Evolutionary conservation across 352 stramenopile genomes (phyloP), one percentile per base, ranked within the genome.

Genomic region (Phytopythium mirpurense): DNA sequence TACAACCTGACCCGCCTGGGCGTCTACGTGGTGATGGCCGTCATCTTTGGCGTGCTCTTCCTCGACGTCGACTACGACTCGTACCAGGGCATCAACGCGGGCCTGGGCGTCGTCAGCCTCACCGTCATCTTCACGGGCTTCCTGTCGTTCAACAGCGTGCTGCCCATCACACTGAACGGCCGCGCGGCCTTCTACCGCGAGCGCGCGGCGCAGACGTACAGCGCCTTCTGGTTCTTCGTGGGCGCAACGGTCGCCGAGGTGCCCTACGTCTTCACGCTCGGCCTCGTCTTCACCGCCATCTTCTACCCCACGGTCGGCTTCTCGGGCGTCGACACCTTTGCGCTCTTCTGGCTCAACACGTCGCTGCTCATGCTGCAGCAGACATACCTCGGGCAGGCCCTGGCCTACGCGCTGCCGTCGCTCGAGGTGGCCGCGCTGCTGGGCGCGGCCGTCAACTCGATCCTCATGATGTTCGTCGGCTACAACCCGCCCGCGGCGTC

Each of bases 121-220:
- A 71, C 72, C 1, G 74, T 86, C 12, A 41, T 91, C 19, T 61
- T 95, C 27, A 67, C 90, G 14, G 76, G 67, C 26, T 55, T 79
- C 11, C 61, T 93, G 18, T 92, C 70, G 24, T 79, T 94, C 48
- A 72, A 92, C 41, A 85, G 67, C 8, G 73, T 87, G 7, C 46
- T 96, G 10, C 72, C 84, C 8, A 63, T 93, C 16, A 82, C 90
- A 40, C 64, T 83, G 54, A 65, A 74, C 41, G 84, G 96, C 51
- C 72, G 54, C 11, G 46, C 59, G 23, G 79, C 84, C 36, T 98
- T 86, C 54, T 97, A 97, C 71, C 68, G 87, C 8, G 89, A 97
- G 58, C 79, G 90, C 42, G 78, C 83, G 21, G 70, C 79, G 1
- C 59, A 87, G 51, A 96, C 91, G 66, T 98, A 98, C 60, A 74